Evolutionary conservation across 148 eudicot species (phyloP).

Genomic region (Dysphania ambrosioides): DNA sequence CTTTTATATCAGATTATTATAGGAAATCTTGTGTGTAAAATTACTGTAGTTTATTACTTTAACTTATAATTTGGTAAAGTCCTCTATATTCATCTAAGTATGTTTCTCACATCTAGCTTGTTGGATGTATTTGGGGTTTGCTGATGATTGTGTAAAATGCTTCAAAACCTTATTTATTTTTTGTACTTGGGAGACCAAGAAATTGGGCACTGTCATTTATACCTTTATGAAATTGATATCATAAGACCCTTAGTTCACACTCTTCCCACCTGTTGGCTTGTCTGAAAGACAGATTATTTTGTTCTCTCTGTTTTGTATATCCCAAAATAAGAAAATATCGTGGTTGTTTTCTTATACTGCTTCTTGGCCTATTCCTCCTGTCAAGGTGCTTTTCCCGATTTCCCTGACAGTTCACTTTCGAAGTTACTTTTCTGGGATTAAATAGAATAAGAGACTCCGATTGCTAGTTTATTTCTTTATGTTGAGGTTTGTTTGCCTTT

Average conservation of each 20-base stretch:
- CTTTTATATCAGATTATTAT: background rate
- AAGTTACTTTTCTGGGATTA: background rate
- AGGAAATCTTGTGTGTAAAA: background rate
- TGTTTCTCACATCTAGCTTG: background rate
- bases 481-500: conserved; percentile 9
- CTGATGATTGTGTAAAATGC: background rate
- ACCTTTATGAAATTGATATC: too few species aligned
- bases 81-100: background rate
- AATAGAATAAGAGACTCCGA: background rate
- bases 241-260: background rate
- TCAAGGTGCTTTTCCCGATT: background rate
- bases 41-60: too few species aligned
- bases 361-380: background rate
- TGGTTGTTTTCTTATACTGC: background rate
- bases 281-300: background rate
- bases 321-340: background rate
- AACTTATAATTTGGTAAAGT: background rate
- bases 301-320: background rate
- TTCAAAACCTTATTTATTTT: background rate
- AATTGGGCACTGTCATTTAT: too few species aligned
- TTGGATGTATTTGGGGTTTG: background rate
- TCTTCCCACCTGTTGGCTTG: background rate
- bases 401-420: background rate
- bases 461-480: conserved; percentile 2
- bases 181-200: background rate